Conservation (phyloP, 2,329 filamentous ascomycete species). For the Diaporthe eres region DNA sequence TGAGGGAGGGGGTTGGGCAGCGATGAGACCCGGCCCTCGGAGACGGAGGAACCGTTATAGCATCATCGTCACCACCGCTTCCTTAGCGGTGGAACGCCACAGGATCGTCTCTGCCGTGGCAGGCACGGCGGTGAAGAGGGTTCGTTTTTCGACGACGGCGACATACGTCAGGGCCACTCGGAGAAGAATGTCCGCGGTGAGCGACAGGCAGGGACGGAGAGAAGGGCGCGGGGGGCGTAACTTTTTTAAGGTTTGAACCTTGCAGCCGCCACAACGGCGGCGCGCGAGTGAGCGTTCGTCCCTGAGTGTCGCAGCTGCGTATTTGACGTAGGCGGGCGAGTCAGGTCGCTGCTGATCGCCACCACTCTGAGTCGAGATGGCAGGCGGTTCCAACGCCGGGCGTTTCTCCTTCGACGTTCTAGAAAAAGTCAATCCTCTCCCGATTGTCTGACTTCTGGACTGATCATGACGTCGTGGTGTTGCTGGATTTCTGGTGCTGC, state of each 20-base stretch:
- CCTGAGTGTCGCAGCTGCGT: neutral
- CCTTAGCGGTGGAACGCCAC: neutral
- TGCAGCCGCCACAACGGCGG: conserved; percentile 22
- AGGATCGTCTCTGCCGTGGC: neutral
- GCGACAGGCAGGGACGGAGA: neutral
- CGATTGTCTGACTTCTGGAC: conserved; percentile 20
- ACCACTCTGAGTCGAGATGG: conserved; percentile 25
- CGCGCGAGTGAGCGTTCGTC: conserved; percentile 1
- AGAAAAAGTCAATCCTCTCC: neutral
- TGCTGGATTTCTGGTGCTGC: neutral
- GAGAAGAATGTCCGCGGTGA: neutral
- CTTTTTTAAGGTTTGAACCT: conserved; percentile 17
- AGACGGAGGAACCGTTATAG: neutral
- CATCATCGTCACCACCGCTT: neutral
- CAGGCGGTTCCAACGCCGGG: conserved; percentile 1
- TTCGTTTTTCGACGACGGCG: neutral
- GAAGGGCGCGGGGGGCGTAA: neutral
- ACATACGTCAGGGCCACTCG: neutral
- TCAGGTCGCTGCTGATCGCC: conserved; percentile 9
- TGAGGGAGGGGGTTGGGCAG: neutral
- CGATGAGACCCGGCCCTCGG: neutral
- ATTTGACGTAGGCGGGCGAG: neutral
- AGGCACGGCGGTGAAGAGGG: neutral
- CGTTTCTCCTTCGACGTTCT: neutral
- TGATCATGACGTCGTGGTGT: conserved; percentile 27